Conservation (phyloP, 495 filamentous ascomycete genomes). For the Opeltia flavorubescens region DNA sequence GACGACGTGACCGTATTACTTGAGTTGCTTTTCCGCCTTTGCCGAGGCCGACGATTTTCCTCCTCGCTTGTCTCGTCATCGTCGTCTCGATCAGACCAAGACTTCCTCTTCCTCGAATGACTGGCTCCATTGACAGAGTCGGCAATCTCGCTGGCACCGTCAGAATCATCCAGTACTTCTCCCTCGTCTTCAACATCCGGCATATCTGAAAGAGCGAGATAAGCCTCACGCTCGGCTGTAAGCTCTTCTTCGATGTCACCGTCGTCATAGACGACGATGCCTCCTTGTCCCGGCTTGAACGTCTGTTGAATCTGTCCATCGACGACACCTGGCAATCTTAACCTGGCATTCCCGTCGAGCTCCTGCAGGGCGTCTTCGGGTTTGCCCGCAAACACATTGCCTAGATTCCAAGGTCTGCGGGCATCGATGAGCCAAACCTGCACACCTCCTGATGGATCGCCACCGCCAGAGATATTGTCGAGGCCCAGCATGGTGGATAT, state of each 20-base stretch:
- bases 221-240: slow-evolving; percentile 58
- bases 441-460: slow-evolving; percentile 53
- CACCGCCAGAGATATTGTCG: slow-evolving; percentile 32
- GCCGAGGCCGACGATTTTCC: slow-evolving; percentile 54
- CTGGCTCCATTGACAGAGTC: slow-evolving; percentile 15
- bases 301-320: slow-evolving; percentile 54
- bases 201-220: slow-evolving; percentile 72
- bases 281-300: slow-evolving; percentile 65
- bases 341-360: slow-evolving; percentile 34
- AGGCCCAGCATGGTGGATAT: slow-evolving; percentile 60
- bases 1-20: slow-evolving; percentile 32
- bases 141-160: slow-evolving; percentile 23
- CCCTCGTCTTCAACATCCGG: slow-evolving; percentile 69
- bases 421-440: slow-evolving; percentile 94
- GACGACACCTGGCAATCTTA: slow-evolving; percentile 36
- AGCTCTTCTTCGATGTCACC: slow-evolving; percentile 92
- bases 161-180: slow-evolving; percentile 32
- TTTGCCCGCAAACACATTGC: slow-evolving; percentile 76
- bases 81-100: slow-evolving; percentile 60
- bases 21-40: slow-evolving; percentile 75
- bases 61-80: slow-evolving; percentile 50
- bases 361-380: slow-evolving; percentile 35
- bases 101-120: slow-evolving; percentile 62
- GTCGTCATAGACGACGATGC: slow-evolving; percentile 87
- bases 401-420: slow-evolving; percentile 84